These are phyloP conservation scores for Eucommia ulmoides DNA, from an alignment of 257 asterid genomes.

Conservation along the genomic window DNA sequence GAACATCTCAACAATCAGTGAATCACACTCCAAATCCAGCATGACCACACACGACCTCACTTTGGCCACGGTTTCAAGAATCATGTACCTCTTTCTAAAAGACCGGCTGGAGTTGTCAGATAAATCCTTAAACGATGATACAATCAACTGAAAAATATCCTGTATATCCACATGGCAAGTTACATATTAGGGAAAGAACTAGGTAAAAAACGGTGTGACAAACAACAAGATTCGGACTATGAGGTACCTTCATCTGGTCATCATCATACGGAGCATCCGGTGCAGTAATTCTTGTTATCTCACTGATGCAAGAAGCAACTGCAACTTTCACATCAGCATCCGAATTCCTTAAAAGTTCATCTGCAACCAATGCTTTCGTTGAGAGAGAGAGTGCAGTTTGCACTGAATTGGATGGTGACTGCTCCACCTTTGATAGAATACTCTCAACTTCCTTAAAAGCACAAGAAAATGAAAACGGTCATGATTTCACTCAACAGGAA, in stretches of 20 bases:
- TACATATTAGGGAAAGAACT: constrained; percentile 3
- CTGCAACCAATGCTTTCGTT: constrained; percentile 45
- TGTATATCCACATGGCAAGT: constrained; percentile 24
- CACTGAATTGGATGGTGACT: constrained; percentile 75
- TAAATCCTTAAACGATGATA: constrained; percentile 72
- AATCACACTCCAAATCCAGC: constrained; percentile 96
- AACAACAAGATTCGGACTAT: constrained; percentile 5
- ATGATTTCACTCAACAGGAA: neutral
- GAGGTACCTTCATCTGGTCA: constrained; percentile 96
- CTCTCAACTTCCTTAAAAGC: constrained; percentile 43
- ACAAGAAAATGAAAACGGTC: neutral
- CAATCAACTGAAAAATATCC: constrained; percentile 83
- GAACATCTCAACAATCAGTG: constrained; percentile 78
- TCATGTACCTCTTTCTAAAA: constrained; percentile 48
- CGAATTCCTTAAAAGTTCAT: constrained; percentile 58
- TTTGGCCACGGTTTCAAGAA: constrained; percentile 94
- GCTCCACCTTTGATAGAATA: constrained; percentile 77
- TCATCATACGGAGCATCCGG: constrained; percentile 97
- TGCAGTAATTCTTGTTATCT: constrained; percentile 93
- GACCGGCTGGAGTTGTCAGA: constrained; percentile 70
- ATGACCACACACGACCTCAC: constrained; percentile 91
- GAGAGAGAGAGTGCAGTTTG: constrained; percentile 59
- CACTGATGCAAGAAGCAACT: constrained; percentile 93
- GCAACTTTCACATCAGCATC: constrained; percentile 77
- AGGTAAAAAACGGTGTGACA: neutral